Evolutionary conservation across 805 yeast species (phyloP).

Genomic region (Novakomyces olei): DNA sequence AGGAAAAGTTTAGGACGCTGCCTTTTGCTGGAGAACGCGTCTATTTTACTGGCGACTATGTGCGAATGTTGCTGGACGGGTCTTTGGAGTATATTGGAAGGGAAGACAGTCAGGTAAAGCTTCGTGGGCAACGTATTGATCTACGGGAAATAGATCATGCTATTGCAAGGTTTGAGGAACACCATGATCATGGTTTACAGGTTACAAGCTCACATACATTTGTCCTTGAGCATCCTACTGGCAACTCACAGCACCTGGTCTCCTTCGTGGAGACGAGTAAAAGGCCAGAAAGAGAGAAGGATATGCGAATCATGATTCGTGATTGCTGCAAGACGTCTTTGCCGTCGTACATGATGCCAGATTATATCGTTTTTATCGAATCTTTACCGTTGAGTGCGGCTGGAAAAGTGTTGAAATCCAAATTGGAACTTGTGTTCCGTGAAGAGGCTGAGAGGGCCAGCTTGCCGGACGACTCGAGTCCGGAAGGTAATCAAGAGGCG

Average conservation of each 20-base stretch:
- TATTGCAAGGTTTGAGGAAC: conserved; percentile 4
- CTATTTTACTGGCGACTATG: conserved; percentile 10
- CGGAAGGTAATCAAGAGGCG: too few relatives aligned
- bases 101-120: conserved; percentile 12
- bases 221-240: conserved; percentile 1
- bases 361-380: neutral
- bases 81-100: conserved; percentile 12
- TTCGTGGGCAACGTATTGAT: conserved; percentile 13
- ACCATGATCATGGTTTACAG: neutral
- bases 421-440: too few relatives aligned
- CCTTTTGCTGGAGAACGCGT: conserved; percentile 4
- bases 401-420: too few relatives aligned
- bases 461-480: too few relatives aligned
- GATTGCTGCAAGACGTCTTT: too few relatives aligned
- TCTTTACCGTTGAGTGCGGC: neutral
- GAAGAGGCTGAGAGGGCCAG: too few relatives aligned
- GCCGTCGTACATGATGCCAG: neutral
- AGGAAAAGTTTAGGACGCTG: conserved; percentile 7
- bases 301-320: too few relatives aligned
- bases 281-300: too few relatives aligned
- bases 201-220: neutral
- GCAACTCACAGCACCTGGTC: conserved; percentile 6
- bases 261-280: too few relatives aligned
- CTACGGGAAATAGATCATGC: conserved; percentile 12
- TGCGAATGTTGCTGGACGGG: conserved; percentile 9